Conservation (phyloP, 2,329 filamentous ascomycete species). For the Cladosporium sp. region DNA sequence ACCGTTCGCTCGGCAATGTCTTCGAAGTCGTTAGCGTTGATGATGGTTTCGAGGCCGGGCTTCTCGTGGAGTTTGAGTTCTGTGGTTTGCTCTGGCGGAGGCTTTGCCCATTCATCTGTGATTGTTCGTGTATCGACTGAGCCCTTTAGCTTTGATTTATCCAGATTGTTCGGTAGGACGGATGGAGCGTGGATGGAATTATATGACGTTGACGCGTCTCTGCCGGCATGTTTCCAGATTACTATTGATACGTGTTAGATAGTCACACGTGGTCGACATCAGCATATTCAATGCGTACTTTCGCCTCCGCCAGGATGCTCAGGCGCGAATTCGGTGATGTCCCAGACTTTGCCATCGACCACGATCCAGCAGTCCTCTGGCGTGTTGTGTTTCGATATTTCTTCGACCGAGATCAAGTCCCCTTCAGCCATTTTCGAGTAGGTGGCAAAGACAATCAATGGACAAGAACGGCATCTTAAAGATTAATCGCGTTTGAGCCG, state of each 20-base stretch:
- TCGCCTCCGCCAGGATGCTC: constrained; percentile 62
- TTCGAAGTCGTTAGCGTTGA: constrained; percentile 53
- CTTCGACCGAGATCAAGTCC: constrained; percentile 22
- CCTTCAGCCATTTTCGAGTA: constrained; percentile 9
- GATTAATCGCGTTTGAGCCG: constrained; percentile 1
- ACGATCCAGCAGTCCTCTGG: constrained; percentile 61
- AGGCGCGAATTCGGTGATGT: constrained; percentile 66
- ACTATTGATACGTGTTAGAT: constrained; percentile 36
- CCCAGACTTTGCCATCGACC: constrained; percentile 67
- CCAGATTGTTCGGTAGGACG: constrained; percentile 46
- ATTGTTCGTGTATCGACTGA: constrained; percentile 34
- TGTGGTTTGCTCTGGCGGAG: constrained; percentile 34
- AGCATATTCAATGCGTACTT: constrained; percentile 39
- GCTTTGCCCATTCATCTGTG: constrained; percentile 35
- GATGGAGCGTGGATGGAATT: constrained; percentile 53
- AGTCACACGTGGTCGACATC: neutral
- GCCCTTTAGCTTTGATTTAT: constrained; percentile 45
- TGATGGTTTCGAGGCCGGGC: constrained; percentile 49
- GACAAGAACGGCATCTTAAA: constrained; percentile 1
- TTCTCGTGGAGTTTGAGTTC: constrained; percentile 41
- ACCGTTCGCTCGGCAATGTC: constrained; percentile 42
- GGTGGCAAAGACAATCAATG: neutral
- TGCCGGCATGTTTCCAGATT: constrained; percentile 55
- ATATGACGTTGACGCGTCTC: constrained; percentile 58
- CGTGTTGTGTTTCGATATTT: constrained; percentile 36